A percentile compares a stretch with the other conserved stretches of the same genome.
These are phyloP conservation scores for Fistulifera pelliculosa DNA, from an alignment of 108 stramenopile genomes.

Conservation along the genomic window DNA sequence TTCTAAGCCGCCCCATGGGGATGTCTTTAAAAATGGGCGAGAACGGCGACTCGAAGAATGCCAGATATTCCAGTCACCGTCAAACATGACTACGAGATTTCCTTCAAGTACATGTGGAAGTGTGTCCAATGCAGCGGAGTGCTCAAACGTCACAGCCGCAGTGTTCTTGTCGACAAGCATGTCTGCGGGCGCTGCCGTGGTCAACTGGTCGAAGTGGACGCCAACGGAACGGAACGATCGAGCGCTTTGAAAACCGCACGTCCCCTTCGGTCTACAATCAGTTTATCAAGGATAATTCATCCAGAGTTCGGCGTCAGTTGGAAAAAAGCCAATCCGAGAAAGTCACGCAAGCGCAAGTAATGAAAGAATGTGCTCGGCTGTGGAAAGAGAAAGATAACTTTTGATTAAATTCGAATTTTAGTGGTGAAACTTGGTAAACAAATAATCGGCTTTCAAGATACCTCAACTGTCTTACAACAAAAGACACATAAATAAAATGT, in stretches of 20 bases:
- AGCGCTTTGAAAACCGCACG: conserved; percentile 41
- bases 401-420: no score
- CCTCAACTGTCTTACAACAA: no score
- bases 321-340: conserved; percentile 17
- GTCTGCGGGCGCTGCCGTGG: conserved; percentile 63
- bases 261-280: conserved; percentile 47
- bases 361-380: conserved; percentile 65
- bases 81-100: conserved; percentile 71
- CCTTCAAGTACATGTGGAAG: conserved; percentile 72
- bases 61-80: conserved; percentile 65
- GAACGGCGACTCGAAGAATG: conserved; percentile 45
- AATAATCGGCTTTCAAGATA: no score
- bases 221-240: not conserved
- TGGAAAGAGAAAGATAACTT: conserved; percentile 41
- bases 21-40: conserved; percentile 81
- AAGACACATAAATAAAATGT: no score
- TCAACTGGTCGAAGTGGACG: conserved; percentile 44
- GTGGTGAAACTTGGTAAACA: no score
- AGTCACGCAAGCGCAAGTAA: conserved; percentile 57
- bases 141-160: conserved; percentile 63
- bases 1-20: conserved; percentile 80
- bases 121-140: conserved; percentile 44
- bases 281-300: conserved; percentile 58
- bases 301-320: conserved; percentile 32
- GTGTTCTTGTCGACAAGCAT: conserved; percentile 44